A percentile compares a stretch with the other conserved stretches of the same genome.
Evolutionary conservation across 805 yeast species (phyloP).

Genomic region (Kazachstania martiniae): DNA sequence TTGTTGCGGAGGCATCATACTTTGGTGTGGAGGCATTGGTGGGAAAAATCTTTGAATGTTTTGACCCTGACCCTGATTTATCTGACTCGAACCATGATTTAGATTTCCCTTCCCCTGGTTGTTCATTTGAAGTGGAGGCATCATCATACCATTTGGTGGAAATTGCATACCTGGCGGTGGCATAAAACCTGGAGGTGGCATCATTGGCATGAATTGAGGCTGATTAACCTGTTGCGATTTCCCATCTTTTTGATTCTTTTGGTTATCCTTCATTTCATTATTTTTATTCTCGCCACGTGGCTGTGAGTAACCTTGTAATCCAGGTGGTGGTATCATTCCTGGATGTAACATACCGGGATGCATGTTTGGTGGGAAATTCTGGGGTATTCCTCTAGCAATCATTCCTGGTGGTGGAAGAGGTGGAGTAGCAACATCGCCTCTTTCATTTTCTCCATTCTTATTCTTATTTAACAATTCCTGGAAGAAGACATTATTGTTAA

Average conservation of each 20-base stretch:
- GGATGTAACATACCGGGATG: too few species aligned
- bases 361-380: constrained; percentile 6
- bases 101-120: not conserved
- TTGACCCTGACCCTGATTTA: too few species aligned
- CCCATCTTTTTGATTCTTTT: constrained; percentile 1
- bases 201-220: constrained; percentile 17
- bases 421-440: not conserved
- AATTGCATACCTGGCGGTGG: constrained; percentile 18
- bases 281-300: not conserved
- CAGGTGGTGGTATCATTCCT: constrained; percentile 8
- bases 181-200: constrained; percentile 20
- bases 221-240: not conserved
- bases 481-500: constrained; percentile 21
- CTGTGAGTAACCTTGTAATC: constrained; percentile 4
- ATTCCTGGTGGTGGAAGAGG: constrained; percentile 6
- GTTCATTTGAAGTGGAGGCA: constrained; percentile 1
- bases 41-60: constrained; percentile 14
- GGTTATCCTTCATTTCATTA: not conserved
- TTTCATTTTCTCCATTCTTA: constrained; percentile 6
- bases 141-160: constrained; percentile 9
- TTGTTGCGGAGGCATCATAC: too few species aligned
- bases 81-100: constrained; percentile 1
- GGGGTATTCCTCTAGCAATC: constrained; percentile 4
- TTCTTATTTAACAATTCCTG: constrained; percentile 23
- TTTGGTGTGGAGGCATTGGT: constrained; percentile 10